Percentiles rank a stretch among this genome's conserved stretches.
Conservation (phyloP, 371 early-diverging fungal species). For the Parasitella parasitica region DNA sequence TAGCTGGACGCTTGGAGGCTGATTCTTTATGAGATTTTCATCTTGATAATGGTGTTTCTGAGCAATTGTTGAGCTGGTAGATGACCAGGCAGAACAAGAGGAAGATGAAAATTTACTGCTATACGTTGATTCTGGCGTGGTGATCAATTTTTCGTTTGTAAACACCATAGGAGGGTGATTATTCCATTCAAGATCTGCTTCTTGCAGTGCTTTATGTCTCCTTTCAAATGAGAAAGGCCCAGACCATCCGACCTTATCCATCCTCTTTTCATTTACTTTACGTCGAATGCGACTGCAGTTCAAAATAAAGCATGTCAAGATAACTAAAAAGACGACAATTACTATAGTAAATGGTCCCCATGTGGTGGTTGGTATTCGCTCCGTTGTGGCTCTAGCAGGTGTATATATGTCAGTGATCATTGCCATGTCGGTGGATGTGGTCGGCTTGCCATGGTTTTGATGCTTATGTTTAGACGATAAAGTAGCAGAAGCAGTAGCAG, state of each 20-base stretch:
- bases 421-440: not conserved
- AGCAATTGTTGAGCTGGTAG: constrained; percentile 2
- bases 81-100: constrained; percentile 8
- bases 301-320: constrained; percentile 37
- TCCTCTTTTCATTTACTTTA: constrained; percentile 13
- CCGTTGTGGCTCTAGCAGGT: constrained; percentile 7
- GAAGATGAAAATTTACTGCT: not conserved
- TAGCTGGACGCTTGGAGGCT: constrained; percentile 15
- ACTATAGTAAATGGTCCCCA: constrained; percentile 30
- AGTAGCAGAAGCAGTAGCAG: no score
- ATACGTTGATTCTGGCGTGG: constrained; percentile 9
- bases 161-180: constrained; percentile 11
- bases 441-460: not conserved
- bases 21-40: constrained; percentile 12
- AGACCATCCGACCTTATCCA: constrained; percentile 12
- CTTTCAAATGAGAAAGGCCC: constrained; percentile 16
- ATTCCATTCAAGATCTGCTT: constrained; percentile 21
- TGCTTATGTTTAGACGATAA: no score
- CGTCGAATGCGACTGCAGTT: constrained; percentile 33
- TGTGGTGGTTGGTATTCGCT: constrained; percentile 33
- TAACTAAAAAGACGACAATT: constrained; percentile 23
- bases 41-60: constrained; percentile 19
- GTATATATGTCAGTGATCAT: not conserved
- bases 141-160: not conserved
- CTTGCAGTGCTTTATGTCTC: constrained; percentile 20